Conservation (phyloP, 2,329 filamentous ascomycete species). For the Fusarium buxicola region DNA sequence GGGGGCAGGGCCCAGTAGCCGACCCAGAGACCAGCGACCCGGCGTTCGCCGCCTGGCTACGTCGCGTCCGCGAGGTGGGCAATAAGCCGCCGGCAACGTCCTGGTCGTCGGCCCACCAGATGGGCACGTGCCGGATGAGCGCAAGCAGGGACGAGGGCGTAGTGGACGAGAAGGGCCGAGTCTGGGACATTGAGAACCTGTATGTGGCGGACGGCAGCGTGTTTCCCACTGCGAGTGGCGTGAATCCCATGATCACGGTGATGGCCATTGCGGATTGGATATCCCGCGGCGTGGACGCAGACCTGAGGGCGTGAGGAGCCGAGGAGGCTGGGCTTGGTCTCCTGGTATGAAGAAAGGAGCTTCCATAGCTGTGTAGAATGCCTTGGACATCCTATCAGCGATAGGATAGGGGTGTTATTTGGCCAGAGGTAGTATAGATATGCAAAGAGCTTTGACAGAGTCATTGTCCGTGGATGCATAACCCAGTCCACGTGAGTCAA, state of each 20-base stretch:
- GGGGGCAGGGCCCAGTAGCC: slow-evolving; percentile 33
- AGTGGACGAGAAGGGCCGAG: slow-evolving; percentile 67
- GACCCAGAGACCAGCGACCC: slow-evolving; percentile 66
- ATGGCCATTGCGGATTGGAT: slow-evolving; percentile 79
- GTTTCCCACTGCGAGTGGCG: slow-evolving; percentile 80
- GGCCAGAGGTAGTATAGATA: slow-evolving; percentile 12
- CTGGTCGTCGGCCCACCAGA: slow-evolving; percentile 83
- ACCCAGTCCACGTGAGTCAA: slow-evolving; percentile 11
- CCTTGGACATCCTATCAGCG: slow-evolving; percentile 27
- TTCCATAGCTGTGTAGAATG: slow-evolving; percentile 24
- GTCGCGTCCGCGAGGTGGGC: slow-evolving; percentile 59
- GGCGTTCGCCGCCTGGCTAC: slow-evolving; percentile 72
- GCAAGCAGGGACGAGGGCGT: slow-evolving; percentile 63
- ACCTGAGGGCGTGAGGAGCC: slow-evolving; percentile 47
- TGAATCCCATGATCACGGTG: slow-evolving; percentile 84
- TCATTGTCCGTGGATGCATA: slow-evolving; percentile 7
- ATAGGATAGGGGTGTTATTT: slow-evolving; percentile 20
- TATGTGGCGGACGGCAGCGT: slow-evolving; percentile 81
- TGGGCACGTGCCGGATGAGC: slow-evolving; percentile 82
- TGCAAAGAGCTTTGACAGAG: slow-evolving; percentile 24
- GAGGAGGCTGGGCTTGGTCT: slow-evolving; percentile 7
- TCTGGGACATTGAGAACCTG: slow-evolving; percentile 74
- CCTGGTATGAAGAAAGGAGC: slow-evolving; percentile 9
- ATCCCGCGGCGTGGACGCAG: slow-evolving; percentile 65
- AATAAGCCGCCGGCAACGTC: slow-evolving; percentile 62